A percentile compares a stretch with the other conserved stretches of the same genome.
Evolutionary conservation across 2,329 filamentous ascomycete species (phyloP).

Genomic region (Elsinoe perseae): DNA sequence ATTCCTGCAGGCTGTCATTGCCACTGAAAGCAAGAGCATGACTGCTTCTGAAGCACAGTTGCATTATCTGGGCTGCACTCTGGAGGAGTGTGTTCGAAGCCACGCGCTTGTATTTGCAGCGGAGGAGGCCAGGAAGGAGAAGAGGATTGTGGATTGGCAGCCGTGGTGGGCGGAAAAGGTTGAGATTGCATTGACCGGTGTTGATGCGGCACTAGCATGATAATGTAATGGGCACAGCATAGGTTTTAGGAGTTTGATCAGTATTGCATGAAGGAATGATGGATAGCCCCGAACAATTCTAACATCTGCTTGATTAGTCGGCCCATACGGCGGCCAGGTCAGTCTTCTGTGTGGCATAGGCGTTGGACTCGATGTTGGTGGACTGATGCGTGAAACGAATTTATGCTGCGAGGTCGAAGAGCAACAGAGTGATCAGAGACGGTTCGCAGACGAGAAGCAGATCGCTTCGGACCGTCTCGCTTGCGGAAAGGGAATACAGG

Average conservation of each 20-base stretch:
- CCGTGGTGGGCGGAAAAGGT: slow-evolving; percentile 64
- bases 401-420: not conserved
- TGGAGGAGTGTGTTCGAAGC: slow-evolving; percentile 81
- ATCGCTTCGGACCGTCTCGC: not conserved
- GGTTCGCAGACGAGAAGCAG: not conserved
- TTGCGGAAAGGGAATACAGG: not conserved
- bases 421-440: not conserved
- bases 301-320: too few relatives aligned
- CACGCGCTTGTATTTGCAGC: slow-evolving; percentile 93
- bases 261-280: not conserved
- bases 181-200: slow-evolving; percentile 21
- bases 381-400: too few relatives aligned
- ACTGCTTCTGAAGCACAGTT: slow-evolving; percentile 63
- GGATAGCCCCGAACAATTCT: too few relatives aligned
- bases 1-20: slow-evolving; percentile 74
- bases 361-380: too few relatives aligned
- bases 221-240: not conserved
- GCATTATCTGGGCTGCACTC: slow-evolving; percentile 67
- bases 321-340: too few relatives aligned
- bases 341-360: too few relatives aligned
- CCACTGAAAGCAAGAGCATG: slow-evolving; percentile 64
- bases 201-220: not conserved
- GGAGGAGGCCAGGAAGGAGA: slow-evolving; percentile 68
- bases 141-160: slow-evolving; percentile 65
- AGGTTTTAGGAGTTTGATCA: not conserved